Percentiles rank a stretch among this genome's conserved stretches.
These are phyloP conservation scores for Neovahlkampfia damariscottae DNA, from an alignment of 78 protist genomes.

Conservation along the genomic window DNA sequence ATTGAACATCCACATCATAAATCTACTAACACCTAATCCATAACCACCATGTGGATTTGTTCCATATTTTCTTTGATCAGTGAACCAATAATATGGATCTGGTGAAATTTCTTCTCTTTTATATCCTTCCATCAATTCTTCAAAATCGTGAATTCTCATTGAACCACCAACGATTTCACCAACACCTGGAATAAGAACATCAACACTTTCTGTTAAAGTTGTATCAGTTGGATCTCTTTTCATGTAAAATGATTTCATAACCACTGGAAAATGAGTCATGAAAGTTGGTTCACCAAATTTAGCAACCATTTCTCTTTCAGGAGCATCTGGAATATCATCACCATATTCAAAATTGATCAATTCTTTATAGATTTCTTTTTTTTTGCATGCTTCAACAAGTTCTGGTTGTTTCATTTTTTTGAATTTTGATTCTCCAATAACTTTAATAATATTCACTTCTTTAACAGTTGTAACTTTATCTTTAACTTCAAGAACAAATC, in stretches of 20 bases:
- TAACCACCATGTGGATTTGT: constrained; percentile 92
- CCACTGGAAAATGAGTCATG: constrained; percentile 79
- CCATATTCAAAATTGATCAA: constrained; percentile 46
- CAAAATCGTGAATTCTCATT: constrained; percentile 71
- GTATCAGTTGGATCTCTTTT: constrained; percentile 39
- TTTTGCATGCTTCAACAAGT: constrained; percentile 60
- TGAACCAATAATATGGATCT: constrained; percentile 86
- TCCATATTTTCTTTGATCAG: constrained; percentile 86
- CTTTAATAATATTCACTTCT: no score
- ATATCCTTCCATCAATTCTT: constrained; percentile 56
- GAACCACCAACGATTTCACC: constrained; percentile 96
- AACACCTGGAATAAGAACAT: constrained; percentile 87
- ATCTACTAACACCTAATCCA: constrained; percentile 92
- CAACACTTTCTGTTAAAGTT: constrained; percentile 56
- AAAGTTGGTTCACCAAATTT: constrained; percentile 77
- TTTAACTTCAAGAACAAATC: no score
- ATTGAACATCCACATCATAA: constrained; percentile 70
- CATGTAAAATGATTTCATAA: constrained; percentile 94
- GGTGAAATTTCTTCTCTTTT: constrained; percentile 68
- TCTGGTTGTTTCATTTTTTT: constrained; percentile 69
- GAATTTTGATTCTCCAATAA: no score
- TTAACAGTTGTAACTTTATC: no score
- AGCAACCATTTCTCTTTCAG: constrained; percentile 86
- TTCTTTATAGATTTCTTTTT: constrained; percentile 53
- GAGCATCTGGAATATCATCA: constrained; percentile 91